Evolutionary conservation across 192 early-diverging fungal species (phyloP).

Genomic region (Coemansia sp.): DNA sequence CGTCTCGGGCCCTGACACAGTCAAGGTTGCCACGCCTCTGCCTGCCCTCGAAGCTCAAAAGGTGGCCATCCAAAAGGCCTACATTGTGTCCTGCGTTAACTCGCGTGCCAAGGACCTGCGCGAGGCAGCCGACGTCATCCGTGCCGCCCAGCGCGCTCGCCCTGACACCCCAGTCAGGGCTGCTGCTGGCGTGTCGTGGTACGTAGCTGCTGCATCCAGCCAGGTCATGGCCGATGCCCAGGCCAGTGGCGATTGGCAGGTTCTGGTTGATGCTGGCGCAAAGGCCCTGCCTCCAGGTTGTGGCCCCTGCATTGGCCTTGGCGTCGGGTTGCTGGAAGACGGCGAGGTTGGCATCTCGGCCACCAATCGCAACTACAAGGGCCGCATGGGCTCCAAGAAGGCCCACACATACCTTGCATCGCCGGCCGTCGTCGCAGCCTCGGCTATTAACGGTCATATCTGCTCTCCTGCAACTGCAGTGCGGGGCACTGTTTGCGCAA

Average conservation of each 20-base stretch:
- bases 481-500: slow-evolving; percentile 6
- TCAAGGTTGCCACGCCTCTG: slow-evolving; percentile 88
- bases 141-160: slow-evolving; percentile 31
- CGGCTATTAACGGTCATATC: slow-evolving; percentile 86
- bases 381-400: slow-evolving; percentile 92
- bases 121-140: slow-evolving; percentile 81
- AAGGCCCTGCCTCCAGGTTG: slow-evolving; percentile 89
- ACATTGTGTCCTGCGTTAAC: slow-evolving; percentile 95
- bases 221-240: slow-evolving; percentile 90
- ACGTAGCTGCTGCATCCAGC: slow-evolving; percentile 90
- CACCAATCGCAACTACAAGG: slow-evolving; percentile 99
- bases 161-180: slow-evolving; percentile 23
- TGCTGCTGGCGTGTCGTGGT: slow-evolving; percentile 78
- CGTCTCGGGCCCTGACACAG: slow-evolving; percentile 93
- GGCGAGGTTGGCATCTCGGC: slow-evolving; percentile 98
- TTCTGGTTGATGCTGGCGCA: slow-evolving; percentile 85
- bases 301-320: slow-evolving; percentile 95
- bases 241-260: slow-evolving; percentile 82
- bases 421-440: slow-evolving; percentile 94
- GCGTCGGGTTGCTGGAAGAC: slow-evolving; percentile 89
- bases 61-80: slow-evolving; percentile 92
- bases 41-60: slow-evolving; percentile 67
- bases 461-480: slow-evolving; percentile 56
- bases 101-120: slow-evolving; percentile 86
- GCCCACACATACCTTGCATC: slow-evolving; percentile 93